A percentile compares a stretch with the other conserved stretches of the same genome.
phyloP scores from a whole-genome alignment of 2,329 filamentous ascomycete species.

The Zalaria sp. region DNA sequence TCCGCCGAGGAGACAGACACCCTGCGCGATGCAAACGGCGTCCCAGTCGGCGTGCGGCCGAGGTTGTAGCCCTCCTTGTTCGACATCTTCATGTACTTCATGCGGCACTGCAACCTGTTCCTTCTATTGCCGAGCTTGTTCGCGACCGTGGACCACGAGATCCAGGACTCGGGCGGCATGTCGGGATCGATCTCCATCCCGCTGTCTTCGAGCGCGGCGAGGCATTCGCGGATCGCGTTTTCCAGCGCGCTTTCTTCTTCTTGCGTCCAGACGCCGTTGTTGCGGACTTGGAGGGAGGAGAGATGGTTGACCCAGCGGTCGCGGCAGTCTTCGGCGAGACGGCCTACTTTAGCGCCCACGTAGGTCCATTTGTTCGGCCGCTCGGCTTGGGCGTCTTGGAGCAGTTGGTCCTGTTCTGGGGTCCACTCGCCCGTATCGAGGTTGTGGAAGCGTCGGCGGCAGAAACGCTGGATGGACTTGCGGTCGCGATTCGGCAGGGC shows the following conservation, averaged over 20 bases:
- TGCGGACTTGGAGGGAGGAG: constrained; percentile 41
- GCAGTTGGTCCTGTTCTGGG: constrained; percentile 40
- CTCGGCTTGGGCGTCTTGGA: constrained; percentile 33
- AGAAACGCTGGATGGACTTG: constrained; percentile 24
- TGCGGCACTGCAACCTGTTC: constrained; percentile 51
- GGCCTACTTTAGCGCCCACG: constrained; percentile 49
- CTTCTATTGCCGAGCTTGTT: constrained; percentile 46
- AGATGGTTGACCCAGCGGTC: constrained; percentile 55
- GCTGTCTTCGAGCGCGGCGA: constrained; percentile 22
- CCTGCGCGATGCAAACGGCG: background rate
- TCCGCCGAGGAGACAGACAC: background rate
- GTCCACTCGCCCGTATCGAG: constrained; percentile 47
- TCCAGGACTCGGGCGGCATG: constrained; percentile 24
- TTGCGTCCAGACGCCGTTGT: constrained; percentile 43
- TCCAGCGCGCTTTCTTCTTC: constrained; percentile 44
- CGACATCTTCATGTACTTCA: constrained; percentile 48
- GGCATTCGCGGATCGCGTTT: constrained; percentile 37
- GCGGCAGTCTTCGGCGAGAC: constrained; percentile 50
- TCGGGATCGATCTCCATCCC: constrained; percentile 17
- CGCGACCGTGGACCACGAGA: constrained; percentile 55
- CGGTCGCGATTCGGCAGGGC: constrained; percentile 4
- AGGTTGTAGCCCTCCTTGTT: constrained; percentile 13
- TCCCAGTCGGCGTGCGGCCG: no score
- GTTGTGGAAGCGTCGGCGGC: constrained; percentile 51
- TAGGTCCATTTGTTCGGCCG: constrained; percentile 45